Percentiles rank a stretch among this genome's conserved stretches.
Evolutionary conservation across 129 eudicot species (phyloP).

Genomic region (Centella asiatica): DNA sequence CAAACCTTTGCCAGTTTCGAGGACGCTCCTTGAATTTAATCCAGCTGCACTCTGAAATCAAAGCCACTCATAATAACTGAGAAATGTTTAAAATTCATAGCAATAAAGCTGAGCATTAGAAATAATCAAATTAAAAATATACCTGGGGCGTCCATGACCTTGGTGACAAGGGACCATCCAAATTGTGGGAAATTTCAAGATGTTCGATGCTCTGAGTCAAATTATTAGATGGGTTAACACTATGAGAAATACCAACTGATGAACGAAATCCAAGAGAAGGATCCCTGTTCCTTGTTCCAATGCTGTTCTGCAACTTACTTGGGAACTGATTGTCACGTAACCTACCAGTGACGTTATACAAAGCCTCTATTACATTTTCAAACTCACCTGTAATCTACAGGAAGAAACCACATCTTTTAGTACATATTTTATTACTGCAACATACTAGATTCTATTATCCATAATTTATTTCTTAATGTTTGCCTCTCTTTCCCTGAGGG

Average conservation of each 20-base stretch:
- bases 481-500: too few species aligned
- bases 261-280: conserved; percentile 18
- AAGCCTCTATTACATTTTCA: conserved; percentile 55
- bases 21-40: conserved; percentile 22
- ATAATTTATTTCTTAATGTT: background rate
- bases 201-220: conserved; percentile 35
- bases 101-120: background rate
- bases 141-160: conserved; percentile 36
- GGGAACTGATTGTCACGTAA: conserved; percentile 41
- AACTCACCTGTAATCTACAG: conserved; percentile 60
- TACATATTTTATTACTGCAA: background rate
- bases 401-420: conserved; percentile 9
- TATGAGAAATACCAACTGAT: conserved; percentile 14
- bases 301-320: conserved; percentile 25
- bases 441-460: background rate
- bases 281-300: conserved; percentile 24
- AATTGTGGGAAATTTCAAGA: conserved; percentile 31
- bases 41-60: conserved; percentile 29
- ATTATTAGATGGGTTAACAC: conserved; percentile 21
- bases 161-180: conserved; percentile 31
- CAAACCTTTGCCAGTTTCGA: conserved; percentile 30
- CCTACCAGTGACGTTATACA: conserved; percentile 45
- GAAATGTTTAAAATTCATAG: conserved; percentile 3
- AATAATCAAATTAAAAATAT: conserved; percentile 4
- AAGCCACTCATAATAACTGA: conserved; percentile 4